Base-by-base conservation (phyloP, 2,329 filamentous ascomycete species). In the Beauveria bassiana region DNA sequence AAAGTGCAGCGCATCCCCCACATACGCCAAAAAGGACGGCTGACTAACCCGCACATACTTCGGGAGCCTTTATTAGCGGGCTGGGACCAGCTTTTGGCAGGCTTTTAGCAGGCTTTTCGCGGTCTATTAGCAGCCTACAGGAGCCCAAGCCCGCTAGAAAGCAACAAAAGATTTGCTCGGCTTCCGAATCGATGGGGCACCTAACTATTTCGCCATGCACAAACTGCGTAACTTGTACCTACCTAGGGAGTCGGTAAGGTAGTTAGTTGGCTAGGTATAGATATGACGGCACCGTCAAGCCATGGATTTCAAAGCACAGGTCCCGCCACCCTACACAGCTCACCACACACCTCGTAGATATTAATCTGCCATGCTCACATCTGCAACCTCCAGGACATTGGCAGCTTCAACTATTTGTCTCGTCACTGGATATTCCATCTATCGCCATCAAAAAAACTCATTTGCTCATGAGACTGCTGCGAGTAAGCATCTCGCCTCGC, bases 311-410 rank as follows among this genome's bases (percentile, higher is more conserved):
- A 56, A 58, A 63, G 62, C 64, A 54, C n/a, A 49, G 28, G 40
- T 60, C 46, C 24, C 49, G 57, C 46, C 34, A 24, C 43, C 31
- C 14, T 42, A 18, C 18, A 52, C 26, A 53, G 28, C 26, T 53
- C 49, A 14, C 28, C 28, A 45, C 22, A n/a, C 57, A 24, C n/a
- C 38, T 22, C 9, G 18, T n/a, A 43, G 9, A 59, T 59, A 51
- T 16, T 51, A 67, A 66, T 67, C 72, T 72, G 73, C 71, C 70
- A 74, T 70, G 61, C 67, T 69, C 8, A 68, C 64, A 64, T 61
- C 69, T 59, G 68, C 68, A 61, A 61, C 70, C 65, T 64, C 66
- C 52, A 66, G 66, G 62, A 57, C 68, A 53, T 57, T 72, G 56
- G 66, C 70, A 62, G 65, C 71, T 63, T 65, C 67, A 24, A 73